Evolutionary conservation across 306 rosid species (phyloP).

Genomic region (Quercus berberidifolia): DNA sequence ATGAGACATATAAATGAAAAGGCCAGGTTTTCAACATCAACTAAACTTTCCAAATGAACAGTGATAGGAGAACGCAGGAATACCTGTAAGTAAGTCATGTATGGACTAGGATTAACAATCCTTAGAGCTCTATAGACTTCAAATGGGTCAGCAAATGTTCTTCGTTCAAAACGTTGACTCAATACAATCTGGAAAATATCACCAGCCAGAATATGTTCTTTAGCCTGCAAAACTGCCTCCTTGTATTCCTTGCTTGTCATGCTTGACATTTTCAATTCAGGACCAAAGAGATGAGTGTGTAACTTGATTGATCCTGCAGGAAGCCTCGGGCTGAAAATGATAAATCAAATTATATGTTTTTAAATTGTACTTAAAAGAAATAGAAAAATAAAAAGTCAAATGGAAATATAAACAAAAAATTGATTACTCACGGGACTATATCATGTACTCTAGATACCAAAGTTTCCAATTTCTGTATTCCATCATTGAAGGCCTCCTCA

Average conservation of each 20-base stretch:
- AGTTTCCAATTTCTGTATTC: slow-evolving; percentile 49
- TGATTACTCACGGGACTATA: slow-evolving; percentile 63
- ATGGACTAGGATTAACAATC: slow-evolving; percentile 96
- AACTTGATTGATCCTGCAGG: slow-evolving; percentile 82
- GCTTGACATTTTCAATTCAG: slow-evolving; percentile 67
- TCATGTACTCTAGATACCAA: slow-evolving; percentile 80
- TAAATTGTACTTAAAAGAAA: slow-evolving; percentile 13
- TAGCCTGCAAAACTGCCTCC: slow-evolving; percentile 77
- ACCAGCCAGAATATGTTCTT: slow-evolving; percentile 94
- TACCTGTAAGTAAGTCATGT: slow-evolving; percentile 96
- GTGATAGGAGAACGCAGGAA: slow-evolving; percentile 8
- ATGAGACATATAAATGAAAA: slow-evolving; percentile 11
- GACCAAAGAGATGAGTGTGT: slow-evolving; percentile 59
- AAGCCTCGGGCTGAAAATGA: slow-evolving; percentile 85
- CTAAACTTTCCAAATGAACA: background rate
- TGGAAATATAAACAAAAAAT: slow-evolving; percentile 6
- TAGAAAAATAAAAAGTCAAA: background rate
- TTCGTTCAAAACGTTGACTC: slow-evolving; percentile 90
- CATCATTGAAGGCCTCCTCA: slow-evolving; percentile 69
- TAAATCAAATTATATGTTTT: slow-evolving; percentile 12
- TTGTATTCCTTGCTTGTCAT: slow-evolving; percentile 84
- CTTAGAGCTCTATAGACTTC: slow-evolving; percentile 93
- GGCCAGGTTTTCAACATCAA: slow-evolving; percentile 12
- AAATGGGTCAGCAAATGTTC: slow-evolving; percentile 98
- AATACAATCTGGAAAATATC: slow-evolving; percentile 93